A percentile compares a stretch with the other conserved stretches of the same genome.
Conservation (phyloP, 164 flowering plant genomes). For the Chimonanthus salicifolius region DNA sequence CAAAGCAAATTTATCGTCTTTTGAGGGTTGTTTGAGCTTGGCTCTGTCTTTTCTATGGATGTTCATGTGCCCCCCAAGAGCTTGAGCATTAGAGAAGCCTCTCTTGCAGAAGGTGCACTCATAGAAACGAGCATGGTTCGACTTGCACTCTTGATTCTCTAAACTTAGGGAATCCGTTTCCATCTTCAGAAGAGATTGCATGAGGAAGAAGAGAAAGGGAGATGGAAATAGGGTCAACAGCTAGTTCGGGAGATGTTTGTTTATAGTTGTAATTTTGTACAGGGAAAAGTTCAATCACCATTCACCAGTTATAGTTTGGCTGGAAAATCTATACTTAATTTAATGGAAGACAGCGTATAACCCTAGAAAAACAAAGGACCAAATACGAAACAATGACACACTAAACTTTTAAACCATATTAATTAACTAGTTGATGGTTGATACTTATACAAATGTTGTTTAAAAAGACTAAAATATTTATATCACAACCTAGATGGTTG, state of each 20-base stretch:
- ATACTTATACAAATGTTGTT: too few species aligned
- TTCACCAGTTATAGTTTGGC: too few species aligned
- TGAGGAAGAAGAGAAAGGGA: background rate
- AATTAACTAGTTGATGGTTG: too few species aligned
- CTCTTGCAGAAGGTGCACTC: slow-evolving; percentile 35
- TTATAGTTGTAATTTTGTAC: background rate
- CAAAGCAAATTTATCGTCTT: slow-evolving; percentile 10
- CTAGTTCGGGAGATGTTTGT: background rate
- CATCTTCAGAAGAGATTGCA: slow-evolving; percentile 5
- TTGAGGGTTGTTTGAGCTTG: slow-evolving; percentile 28
- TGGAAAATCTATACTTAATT: too few species aligned
- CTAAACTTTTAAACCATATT: too few species aligned
- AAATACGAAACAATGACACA: too few species aligned
- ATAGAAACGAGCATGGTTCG: slow-evolving; percentile 17
- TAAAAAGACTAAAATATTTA: too few species aligned
- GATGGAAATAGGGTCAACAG: slow-evolving; percentile 3
- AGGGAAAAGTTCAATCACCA: background rate
- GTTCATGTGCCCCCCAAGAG: slow-evolving; percentile 49
- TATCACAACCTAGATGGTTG: too few species aligned
- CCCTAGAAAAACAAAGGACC: too few species aligned
- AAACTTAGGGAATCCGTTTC: slow-evolving; percentile 7
- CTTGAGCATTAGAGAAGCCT: slow-evolving; percentile 41
- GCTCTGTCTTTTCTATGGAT: slow-evolving; percentile 48
- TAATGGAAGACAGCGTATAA: too few species aligned
- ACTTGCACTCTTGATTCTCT: background rate